A percentile compares a stretch with the other conserved stretches of the same genome.
These are phyloP conservation scores for Guyanaporus albipodus DNA, from an alignment of 768 basidiomycete genomes.

Conservation along the genomic window DNA sequence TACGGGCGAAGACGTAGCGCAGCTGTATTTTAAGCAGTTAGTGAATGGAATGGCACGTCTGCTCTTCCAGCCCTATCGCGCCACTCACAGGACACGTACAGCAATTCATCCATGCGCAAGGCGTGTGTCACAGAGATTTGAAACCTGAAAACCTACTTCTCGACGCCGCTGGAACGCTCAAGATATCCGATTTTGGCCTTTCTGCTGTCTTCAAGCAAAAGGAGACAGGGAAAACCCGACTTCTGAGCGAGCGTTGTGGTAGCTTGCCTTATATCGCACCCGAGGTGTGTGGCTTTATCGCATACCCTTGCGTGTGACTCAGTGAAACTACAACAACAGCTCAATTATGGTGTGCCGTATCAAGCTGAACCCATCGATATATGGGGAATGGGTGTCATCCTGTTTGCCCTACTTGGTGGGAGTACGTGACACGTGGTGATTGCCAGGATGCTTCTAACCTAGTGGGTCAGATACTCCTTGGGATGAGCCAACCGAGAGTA, in stretches of 20 bases:
- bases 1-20: constrained; percentile 80
- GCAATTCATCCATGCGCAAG: constrained; percentile 83
- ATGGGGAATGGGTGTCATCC: constrained; percentile 94
- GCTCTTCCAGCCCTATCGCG: not conserved
- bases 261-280: constrained; percentile 94
- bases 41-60: constrained; percentile 71
- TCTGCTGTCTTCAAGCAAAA: constrained; percentile 88
- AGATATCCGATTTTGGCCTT: constrained; percentile 94
- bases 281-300: constrained; percentile 51
- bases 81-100: constrained; percentile 26
- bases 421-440: constrained; percentile 50
- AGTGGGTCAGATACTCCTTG: constrained; percentile 83
- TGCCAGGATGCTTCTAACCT: not conserved
- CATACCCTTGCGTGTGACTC: not conserved
- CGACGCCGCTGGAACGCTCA: constrained; percentile 77
- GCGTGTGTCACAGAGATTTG: constrained; percentile 93
- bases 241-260: constrained; percentile 80
- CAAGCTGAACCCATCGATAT: constrained; percentile 90
- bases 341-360: constrained; percentile 67
- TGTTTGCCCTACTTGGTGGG: constrained; percentile 86
- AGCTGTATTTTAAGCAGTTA: constrained; percentile 86
- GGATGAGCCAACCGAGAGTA: constrained; percentile 85
- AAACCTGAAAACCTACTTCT: constrained; percentile 96
- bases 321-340: constrained; percentile 35
- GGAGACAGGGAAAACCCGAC: constrained; percentile 69